phyloP scores from a whole-genome alignment of 2,329 filamentous ascomycete species.

The Cordyceps cateniannulata region DNA sequence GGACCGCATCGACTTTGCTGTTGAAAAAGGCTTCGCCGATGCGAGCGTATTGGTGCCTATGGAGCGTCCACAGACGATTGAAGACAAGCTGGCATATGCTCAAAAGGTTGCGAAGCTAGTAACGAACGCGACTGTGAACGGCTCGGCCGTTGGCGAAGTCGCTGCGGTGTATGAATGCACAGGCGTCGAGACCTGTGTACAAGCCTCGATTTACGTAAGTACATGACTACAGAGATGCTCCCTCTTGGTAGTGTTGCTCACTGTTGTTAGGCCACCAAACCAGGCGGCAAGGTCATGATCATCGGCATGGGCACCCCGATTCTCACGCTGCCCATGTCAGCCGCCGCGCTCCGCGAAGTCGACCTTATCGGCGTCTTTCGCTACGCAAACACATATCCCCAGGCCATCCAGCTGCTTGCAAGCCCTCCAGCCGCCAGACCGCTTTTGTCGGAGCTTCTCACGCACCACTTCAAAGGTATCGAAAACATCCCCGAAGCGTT shows the following conservation, averaged over 20 bases:
- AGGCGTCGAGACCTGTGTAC: slow-evolving; percentile 69
- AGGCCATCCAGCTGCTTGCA: slow-evolving; percentile 45
- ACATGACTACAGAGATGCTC: slow-evolving; percentile 4
- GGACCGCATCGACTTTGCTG: slow-evolving; percentile 51
- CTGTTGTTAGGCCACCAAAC: slow-evolving; percentile 43
- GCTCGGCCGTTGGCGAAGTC: slow-evolving; percentile 52
- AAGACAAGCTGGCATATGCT: slow-evolving; percentile 47
- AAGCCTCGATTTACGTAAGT: slow-evolving; percentile 63
- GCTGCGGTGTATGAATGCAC: slow-evolving; percentile 72
- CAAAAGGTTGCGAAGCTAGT: slow-evolving; percentile 41
- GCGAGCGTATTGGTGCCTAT: slow-evolving; percentile 43
- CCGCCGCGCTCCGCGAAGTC: slow-evolving; percentile 62
- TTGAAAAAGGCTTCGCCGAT: slow-evolving; percentile 49
- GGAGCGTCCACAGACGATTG: slow-evolving; percentile 40
- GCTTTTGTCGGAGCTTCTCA: slow-evolving; percentile 61
- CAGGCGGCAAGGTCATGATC: slow-evolving; percentile 63
- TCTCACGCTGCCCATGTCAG: slow-evolving; percentile 62
- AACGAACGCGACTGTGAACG: slow-evolving; percentile 28
- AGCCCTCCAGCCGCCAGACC: slow-evolving; percentile 47
- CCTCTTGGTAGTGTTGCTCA: slow-evolving; percentile 7
- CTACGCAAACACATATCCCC: slow-evolving; percentile 68
- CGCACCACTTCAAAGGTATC: slow-evolving; percentile 62
- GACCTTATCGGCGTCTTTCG: slow-evolving; percentile 67
- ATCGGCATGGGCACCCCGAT: slow-evolving; percentile 69
- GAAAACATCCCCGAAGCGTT: slow-evolving; percentile 61